A percentile compares a stretch with the other conserved stretches of the same genome.
Evolutionary conservation across 2,329 filamentous ascomycete species (phyloP).

Genomic region (Decorospora gaudefroyi): DNA sequence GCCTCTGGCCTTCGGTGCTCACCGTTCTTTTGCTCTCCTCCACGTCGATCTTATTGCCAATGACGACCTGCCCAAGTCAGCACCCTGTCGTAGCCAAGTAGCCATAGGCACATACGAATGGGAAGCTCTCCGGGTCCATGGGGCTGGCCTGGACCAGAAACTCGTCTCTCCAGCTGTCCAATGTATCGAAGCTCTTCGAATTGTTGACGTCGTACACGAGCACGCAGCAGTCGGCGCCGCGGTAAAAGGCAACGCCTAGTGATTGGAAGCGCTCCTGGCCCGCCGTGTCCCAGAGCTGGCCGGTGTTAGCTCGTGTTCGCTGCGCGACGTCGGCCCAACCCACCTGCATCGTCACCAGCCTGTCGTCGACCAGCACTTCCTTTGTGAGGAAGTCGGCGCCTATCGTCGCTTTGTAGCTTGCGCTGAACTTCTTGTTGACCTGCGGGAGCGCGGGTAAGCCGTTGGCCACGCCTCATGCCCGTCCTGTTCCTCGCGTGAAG

Average conservation of each 20-base stretch:
- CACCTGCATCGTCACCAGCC: conserved; percentile 98
- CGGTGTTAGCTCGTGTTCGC: conserved; percentile 21
- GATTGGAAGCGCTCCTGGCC: conserved; percentile 98
- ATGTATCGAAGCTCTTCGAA: conserved; percentile 96
- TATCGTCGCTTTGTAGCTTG: conserved; percentile 99
- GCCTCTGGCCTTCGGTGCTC: conserved; percentile 43
- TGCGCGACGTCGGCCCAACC: conserved; percentile 15
- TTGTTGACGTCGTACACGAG: conserved; percentile 99
- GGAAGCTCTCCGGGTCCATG: conserved; percentile 94
- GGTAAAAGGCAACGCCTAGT: conserved; percentile 94
- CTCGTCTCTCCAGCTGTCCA: conserved; percentile 98
- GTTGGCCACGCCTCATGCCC: background rate
- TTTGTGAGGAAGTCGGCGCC: conserved; percentile 98
- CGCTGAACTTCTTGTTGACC: conserved; percentile 99
- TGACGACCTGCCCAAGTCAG: conserved; percentile 69
- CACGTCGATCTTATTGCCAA: conserved; percentile 99
- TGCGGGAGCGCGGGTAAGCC: conserved; percentile 49
- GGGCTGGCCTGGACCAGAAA: conserved; percentile 97
- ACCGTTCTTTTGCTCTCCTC: conserved; percentile 96
- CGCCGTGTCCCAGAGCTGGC: conserved; percentile 93
- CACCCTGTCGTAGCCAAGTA: background rate
- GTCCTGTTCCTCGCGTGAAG: background rate
- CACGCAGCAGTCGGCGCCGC: conserved; percentile 96
- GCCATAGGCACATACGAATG: conserved; percentile 70
- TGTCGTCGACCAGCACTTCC: conserved; percentile 95